A percentile compares a stretch with the other conserved stretches of the same genome.
These are phyloP conservation scores for Elongisporangium anandrum DNA, from an alignment of 352 stramenopile genomes.

Conservation along the genomic window DNA sequence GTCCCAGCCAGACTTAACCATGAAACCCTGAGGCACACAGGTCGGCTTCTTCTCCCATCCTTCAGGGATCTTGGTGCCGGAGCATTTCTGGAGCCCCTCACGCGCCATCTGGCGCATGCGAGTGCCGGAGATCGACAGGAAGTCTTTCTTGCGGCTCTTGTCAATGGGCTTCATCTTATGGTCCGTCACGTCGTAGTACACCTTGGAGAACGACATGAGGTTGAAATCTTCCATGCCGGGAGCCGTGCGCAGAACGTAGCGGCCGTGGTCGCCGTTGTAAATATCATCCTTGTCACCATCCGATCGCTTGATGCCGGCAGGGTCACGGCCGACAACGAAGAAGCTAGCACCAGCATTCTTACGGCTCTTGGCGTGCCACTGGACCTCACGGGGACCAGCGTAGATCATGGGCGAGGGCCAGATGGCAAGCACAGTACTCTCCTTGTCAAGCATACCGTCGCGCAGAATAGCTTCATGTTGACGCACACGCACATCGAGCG, in stretches of 20 bases:
- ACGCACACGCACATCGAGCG: constrained; percentile 96
- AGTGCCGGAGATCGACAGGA: constrained; percentile 97
- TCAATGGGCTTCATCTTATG: constrained; percentile 98
- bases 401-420: constrained; percentile 99
- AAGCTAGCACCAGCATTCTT: constrained; percentile 95
- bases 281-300: constrained; percentile 92
- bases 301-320: constrained; percentile 97
- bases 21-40: constrained; percentile 97
- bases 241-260: constrained; percentile 96
- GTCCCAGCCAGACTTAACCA: constrained; percentile 97
- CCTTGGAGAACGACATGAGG: constrained; percentile 95
- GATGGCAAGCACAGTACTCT: constrained; percentile 97
- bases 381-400: constrained; percentile 95
- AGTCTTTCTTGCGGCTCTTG: constrained; percentile 90
- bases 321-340: constrained; percentile 97
- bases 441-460: constrained; percentile 94
- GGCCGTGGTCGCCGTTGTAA: constrained; percentile 96
- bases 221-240: constrained; percentile 94
- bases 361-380: constrained; percentile 98
- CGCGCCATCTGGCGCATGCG: constrained; percentile 97
- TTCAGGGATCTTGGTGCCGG: constrained; percentile 52
- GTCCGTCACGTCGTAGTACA: constrained; percentile 97
- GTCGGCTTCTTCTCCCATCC: constrained; percentile 78
- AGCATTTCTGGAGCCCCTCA: constrained; percentile 92
- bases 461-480: constrained; percentile 94